A percentile compares a stretch with the other conserved stretches of the same genome.
These are phyloP conservation scores for Agaricales sp. DNA, from an alignment of 1,284 basidiomycete species.

Conservation along the genomic window DNA sequence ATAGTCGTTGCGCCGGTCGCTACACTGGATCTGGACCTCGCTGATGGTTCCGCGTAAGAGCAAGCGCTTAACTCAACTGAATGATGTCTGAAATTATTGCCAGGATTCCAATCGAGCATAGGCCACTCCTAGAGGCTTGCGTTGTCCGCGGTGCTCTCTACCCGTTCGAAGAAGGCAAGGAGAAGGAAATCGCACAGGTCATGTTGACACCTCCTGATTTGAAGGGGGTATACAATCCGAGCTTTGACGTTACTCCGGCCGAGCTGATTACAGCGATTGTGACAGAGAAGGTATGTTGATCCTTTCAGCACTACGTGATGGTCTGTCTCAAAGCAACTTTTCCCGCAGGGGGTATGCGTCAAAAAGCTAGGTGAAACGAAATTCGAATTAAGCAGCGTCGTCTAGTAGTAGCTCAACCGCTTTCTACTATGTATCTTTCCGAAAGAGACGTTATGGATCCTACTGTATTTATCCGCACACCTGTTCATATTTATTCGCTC, in stretches of 20 bases:
- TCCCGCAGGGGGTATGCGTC: constrained; percentile 66
- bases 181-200: constrained; percentile 51
- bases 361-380: constrained; percentile 35
- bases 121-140: constrained; percentile 79
- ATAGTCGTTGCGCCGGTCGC: constrained; percentile 86
- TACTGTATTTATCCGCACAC: too few relatives aligned
- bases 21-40: constrained; percentile 76
- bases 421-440: too few relatives aligned
- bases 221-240: constrained; percentile 77
- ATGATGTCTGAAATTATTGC: constrained; percentile 19
- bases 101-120: constrained; percentile 87
- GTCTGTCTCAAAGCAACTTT: too few relatives aligned
- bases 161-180: constrained; percentile 29
- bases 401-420: too few relatives aligned
- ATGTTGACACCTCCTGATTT: constrained; percentile 66
- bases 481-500: too few relatives aligned
- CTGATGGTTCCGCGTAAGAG: constrained; percentile 60
- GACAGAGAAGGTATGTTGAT: constrained; percentile 66
- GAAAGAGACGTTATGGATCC: too few relatives aligned
- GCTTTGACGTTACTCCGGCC: constrained; percentile 90
- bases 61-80: constrained; percentile 2
- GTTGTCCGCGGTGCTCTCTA: constrained; percentile 72
- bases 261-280: constrained; percentile 78
- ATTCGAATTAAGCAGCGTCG: constrained; percentile 47
- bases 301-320: too few relatives aligned